Evolutionary conservation across 2,329 filamentous ascomycete genomes (phyloP).

Genomic region (Fusarium praegraminearum): DNA sequence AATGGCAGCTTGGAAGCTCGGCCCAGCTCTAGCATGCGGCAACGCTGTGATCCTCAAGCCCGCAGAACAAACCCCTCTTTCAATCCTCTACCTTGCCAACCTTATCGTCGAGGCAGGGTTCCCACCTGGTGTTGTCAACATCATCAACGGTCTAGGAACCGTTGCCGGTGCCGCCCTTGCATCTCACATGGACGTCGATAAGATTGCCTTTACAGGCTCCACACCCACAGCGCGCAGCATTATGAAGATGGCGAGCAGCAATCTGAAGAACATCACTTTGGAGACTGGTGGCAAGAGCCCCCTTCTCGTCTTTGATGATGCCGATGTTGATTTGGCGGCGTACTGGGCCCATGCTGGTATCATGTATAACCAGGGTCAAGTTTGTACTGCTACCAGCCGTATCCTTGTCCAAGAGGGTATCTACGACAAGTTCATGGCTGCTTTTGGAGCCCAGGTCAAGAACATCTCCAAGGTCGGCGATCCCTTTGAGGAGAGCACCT

Average conservation of each 20-base stretch:
- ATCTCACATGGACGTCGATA: slow-evolving; percentile 76
- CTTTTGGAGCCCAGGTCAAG: slow-evolving; percentile 26
- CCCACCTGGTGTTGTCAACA: slow-evolving; percentile 81
- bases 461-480: slow-evolving; percentile 73
- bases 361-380: slow-evolving; percentile 72
- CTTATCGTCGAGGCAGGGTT: slow-evolving; percentile 80
- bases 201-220: slow-evolving; percentile 83
- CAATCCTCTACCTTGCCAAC: slow-evolving; percentile 72
- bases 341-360: slow-evolving; percentile 67
- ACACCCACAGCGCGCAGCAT: slow-evolving; percentile 78
- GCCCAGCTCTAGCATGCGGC: slow-evolving; percentile 74
- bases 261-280: slow-evolving; percentile 73
- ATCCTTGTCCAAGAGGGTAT: slow-evolving; percentile 72
- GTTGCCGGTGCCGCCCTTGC: slow-evolving; percentile 77
- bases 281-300: slow-evolving; percentile 77
- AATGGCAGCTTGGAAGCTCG: slow-evolving; percentile 75
- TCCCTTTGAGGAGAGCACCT: slow-evolving; percentile 75
- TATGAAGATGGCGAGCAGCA: slow-evolving; percentile 79
- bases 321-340: slow-evolving; percentile 74
- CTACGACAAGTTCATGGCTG: slow-evolving; percentile 70
- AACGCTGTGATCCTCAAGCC: slow-evolving; percentile 75
- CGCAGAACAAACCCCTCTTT: slow-evolving; percentile 75
- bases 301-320: slow-evolving; percentile 73
- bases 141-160: slow-evolving; percentile 77
- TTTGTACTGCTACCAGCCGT: slow-evolving; percentile 74